Base-by-base conservation (phyloP, 305 asterid species). In the Fraxinus angustifolia region DNA sequence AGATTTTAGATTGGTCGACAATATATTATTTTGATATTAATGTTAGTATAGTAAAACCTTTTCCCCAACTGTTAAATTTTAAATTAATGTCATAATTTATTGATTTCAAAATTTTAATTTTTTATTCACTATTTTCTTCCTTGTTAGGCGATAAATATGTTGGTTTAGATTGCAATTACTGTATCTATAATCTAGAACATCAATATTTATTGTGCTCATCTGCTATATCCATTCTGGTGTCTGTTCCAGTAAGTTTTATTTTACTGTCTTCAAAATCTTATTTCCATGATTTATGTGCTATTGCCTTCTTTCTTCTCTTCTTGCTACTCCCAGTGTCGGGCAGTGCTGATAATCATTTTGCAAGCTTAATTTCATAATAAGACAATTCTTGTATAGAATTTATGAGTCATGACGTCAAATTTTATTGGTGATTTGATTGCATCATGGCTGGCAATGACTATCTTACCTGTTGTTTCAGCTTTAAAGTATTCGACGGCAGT, bases 401-500 rank as follows among this genome's bases (percentile, higher is more conserved):
- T 40, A 45, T 40, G 75, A 67, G 68, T 77, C 50, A 48, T 21
- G 78, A 78, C 72, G 31, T 77, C 21, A 67, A 14, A 67, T 8
- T 42, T 19, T 21, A 34, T 65, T 73, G 56, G 40, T 48, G 36
- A 26, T 79, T 75, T 45, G 23, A 31, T 48, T 76, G 81, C 42
- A 78, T 48, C 80, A 73, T 78, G 77, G 75, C 65, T 75, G 78
- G 75, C 56, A 82, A 45, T 87, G 78, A 85, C 83, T 60, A 82
- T 40, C 79, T 82, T 78, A 40, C 81, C 76, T 73, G 10, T 84
- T 84, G 75, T 92, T 91, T 90, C 99, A 96, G 99, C 98, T 40
- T 86, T 96, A 68, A 96, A 96, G 88, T 94, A 94, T 88, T 91
- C 98, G 65, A 93, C 98, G 0, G 98, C 99, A 23, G 92, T 96